Percentiles rank a stretch among this genome's conserved stretches.
Evolutionary conservation across 1,284 basidiomycete genomes (phyloP).

Genomic region (Porogramme epimiltina): DNA sequence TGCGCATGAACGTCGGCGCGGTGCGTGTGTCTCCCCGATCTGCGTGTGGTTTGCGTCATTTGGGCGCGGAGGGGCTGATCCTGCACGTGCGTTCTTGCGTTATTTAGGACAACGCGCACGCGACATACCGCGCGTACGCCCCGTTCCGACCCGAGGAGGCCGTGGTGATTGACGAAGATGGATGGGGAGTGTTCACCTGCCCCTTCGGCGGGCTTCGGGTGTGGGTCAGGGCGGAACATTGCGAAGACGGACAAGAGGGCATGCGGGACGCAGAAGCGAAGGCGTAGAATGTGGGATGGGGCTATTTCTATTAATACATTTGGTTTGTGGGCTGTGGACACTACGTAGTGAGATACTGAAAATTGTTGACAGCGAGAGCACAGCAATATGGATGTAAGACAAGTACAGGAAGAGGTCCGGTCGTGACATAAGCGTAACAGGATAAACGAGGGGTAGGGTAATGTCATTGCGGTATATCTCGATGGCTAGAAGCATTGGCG

Average conservation of each 20-base stretch:
- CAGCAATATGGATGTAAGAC: no score
- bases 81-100: neutral
- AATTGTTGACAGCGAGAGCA: no score
- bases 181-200: conserved; percentile 65
- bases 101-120: conserved; percentile 41
- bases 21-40: conserved; percentile 51
- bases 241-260: neutral
- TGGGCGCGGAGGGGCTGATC: neutral
- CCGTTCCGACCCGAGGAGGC: conserved; percentile 35
- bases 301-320: neutral
- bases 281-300: neutral
- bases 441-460: no score
- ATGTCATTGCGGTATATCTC: no score
- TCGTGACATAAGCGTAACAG: no score
- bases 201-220: conserved; percentile 53
- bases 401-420: no score
- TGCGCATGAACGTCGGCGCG: conserved; percentile 66
- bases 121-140: conserved; percentile 50
- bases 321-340: no score
- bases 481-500: no score
- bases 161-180: conserved; percentile 41
- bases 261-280: neutral
- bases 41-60: neutral
- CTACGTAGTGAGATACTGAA: no score
- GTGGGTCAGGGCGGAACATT: conserved; percentile 43